These are phyloP conservation scores for Mycena maculata DNA, from an alignment of 768 basidiomycete genomes.

Conservation along the genomic window DNA sequence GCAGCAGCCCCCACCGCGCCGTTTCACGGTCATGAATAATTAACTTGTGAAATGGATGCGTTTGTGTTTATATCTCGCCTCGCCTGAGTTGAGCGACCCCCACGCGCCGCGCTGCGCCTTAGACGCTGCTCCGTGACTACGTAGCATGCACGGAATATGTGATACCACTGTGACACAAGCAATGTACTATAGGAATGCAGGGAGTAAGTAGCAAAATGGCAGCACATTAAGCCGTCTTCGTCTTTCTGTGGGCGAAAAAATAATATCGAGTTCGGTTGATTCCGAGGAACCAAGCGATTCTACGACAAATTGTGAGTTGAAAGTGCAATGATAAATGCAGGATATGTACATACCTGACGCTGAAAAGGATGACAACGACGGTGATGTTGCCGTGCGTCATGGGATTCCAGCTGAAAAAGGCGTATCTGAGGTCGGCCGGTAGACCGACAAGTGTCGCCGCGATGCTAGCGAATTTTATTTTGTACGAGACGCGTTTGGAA, in stretches of 20 bases:
- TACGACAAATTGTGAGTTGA: conserved; percentile 34
- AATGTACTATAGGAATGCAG: conserved; percentile 34
- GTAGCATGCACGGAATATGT: conserved; percentile 3
- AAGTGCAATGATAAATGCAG: background rate
- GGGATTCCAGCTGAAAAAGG: conserved; percentile 69
- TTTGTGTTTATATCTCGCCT: conserved; percentile 2
- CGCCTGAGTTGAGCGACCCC: background rate
- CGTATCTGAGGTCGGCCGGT: conserved; percentile 65
- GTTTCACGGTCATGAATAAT: conserved; percentile 49
- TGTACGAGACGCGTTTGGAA: conserved; percentile 9
- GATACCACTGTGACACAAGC: conserved; percentile 5
- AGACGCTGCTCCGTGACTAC: conserved; percentile 17
- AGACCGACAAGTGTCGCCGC: conserved; percentile 66
- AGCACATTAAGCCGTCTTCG: conserved; percentile 22
- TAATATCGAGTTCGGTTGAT: conserved; percentile 60
- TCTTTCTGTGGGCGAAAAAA: conserved; percentile 36
- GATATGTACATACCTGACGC: conserved; percentile 62
- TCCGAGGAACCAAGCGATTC: conserved; percentile 67
- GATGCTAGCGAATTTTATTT: conserved; percentile 56
- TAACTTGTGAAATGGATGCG: conserved; percentile 19
- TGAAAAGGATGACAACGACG: conserved; percentile 64
- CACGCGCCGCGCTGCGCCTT: background rate
- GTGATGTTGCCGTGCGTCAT: conserved; percentile 86
- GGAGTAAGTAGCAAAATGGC: conserved; percentile 3
- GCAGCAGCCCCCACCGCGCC: conserved; percentile 40